Evolutionary conservation across 2,329 filamentous ascomycete species (phyloP), one percentile per base, ranked within the genome.

Genomic region (Fusarium sp.): DNA sequence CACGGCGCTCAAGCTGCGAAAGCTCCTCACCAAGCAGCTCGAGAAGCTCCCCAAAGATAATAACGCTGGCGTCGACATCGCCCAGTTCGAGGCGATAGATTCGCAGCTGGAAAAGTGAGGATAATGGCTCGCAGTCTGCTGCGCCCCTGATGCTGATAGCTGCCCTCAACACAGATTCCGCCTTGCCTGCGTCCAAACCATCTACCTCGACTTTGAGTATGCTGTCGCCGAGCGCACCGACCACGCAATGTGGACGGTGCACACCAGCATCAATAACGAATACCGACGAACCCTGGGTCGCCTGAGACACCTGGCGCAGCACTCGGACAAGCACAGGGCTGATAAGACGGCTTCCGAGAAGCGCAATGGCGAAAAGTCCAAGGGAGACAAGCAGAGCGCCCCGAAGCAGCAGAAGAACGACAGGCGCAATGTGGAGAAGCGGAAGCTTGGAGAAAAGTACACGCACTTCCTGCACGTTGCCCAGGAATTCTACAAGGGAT

Each of bases 401-500:
- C 73, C 68, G 35, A 78, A 76, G 62, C 75, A 76, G 62, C 75
- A 73, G 29, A 78, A 74, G 52, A 75, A 69, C 9, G 77, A 78
- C 43, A 77, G 68, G 65, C 75, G 75, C 52, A 78, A 78, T 50
- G 90, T 93, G 14, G 87, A 91, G 83, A 91, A 91, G 78, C 91
- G 95, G 73, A 97, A 95, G 83, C 86, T 96, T 60, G 92, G 94
- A 81, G 95, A 94, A 83, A 88, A 92, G 73, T 98, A 97, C 82
- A 87, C 92, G 67, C 90, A 91, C 76, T 98, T 97, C 82, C 91
- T 98, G 77, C 97, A 96, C 83, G 92, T 92, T 56, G 93, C 95
- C 75, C 94, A 97, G 83, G 91, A 91, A 78, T 98, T 97, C 82
- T 98, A 98, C 86, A 91, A 93, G 79, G 92, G 91, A 75, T 97